Base-by-base conservation (phyloP, 192 early-diverging fungal species). In the Backusella psychrophila region DNA sequence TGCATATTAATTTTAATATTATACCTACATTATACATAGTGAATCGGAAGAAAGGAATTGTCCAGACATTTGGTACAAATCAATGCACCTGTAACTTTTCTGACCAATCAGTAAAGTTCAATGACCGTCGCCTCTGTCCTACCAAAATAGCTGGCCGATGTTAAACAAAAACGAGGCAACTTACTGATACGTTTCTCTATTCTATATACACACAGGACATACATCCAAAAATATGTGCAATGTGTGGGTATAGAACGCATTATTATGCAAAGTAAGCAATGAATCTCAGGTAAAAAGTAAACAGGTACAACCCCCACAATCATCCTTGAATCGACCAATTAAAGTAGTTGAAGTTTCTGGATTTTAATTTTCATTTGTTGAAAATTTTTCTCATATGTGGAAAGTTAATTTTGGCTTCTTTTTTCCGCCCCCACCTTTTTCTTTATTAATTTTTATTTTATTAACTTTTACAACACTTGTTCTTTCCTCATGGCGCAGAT, bases 401-500 rank as follows among this genome's bases (percentile, higher is more conserved):
- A 26, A 59, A 59, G 56, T 12, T 59, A 23, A 59, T 12, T 14
- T 21, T 23, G 23, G 11, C 7, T 59, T 26, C 23, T 59, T 59
- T 59, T 59, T 59, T 59, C 21, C 56, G 23, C 8, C 56, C 23
- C 23, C 56, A 12, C 8, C 23, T 29, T 63, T 29, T 59, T 33
- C 33, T 63, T 63, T 26, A 14, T 63, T 29, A 23, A 26, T 29
- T 29, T 63, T 63, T 56, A 21, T 59, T 21, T 26, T 59, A 56
- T 68, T 68, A 29, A n/a, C 19, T 68, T 44, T 44, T 44, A 44
- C 42, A 44, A 44, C 42, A 44, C 42, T 17, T 44, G 15, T 68
- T n/a, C 67, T 59, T 59, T 59, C 23, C 42, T 44, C 70, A 74
- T 74, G 72, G 56, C 72, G 41, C 72, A 74, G 23, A 74, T 74